Evolutionary conservation across 179 eudicot genomes (phyloP), one percentile per base, ranked within the genome.

Genomic region (Camellia oleifera): DNA sequence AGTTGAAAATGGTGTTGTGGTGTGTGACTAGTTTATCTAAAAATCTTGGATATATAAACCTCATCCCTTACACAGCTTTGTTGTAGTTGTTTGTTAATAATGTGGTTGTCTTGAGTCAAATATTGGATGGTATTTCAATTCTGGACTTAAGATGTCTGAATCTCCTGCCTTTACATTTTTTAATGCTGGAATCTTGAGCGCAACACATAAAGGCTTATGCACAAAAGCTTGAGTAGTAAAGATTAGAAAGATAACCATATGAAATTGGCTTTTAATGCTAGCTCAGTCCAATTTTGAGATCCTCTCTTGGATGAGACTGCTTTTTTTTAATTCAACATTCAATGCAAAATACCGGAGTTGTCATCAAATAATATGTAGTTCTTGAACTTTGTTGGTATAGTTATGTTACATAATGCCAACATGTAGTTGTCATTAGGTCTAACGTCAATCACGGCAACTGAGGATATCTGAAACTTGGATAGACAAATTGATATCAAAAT

Each of bases 1-100:
- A 54, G 84, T 77, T 79, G 80, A 83, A 4, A 84, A 84, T 80
- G 89, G 87, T 60, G 86, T 77, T 23, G 91, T 69, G 88, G 94
- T 89, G 82, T 12, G 92, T 85, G 72, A 64, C 18, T 69, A 20
- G 13, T 54, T 77, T 50, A 46, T 61, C 11, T 23, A 9, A 23
- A 18, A 17, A 74, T 32, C 10, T 40, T 60, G 54, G 8, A 75
- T 75, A 26, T 26, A 63, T 20, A 32, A 63, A 2, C 14, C 4
- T 63, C 14, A 4, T 20, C 67, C 67, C 67, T 63, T 0, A 48
- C 52, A 48, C 7, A 7, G 52, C 52, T 48, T 48, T 48, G 7
- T 48, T 48, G 52, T 48, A 32, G 40, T 32, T 32, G 40, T 32
- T 32, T 32, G 40, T 32, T 1, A 32, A 32, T 32, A 32, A 32